Base-by-base conservation (phyloP, 495 filamentous ascomycete genomes). In the Xylaria flabelliformis region DNA sequence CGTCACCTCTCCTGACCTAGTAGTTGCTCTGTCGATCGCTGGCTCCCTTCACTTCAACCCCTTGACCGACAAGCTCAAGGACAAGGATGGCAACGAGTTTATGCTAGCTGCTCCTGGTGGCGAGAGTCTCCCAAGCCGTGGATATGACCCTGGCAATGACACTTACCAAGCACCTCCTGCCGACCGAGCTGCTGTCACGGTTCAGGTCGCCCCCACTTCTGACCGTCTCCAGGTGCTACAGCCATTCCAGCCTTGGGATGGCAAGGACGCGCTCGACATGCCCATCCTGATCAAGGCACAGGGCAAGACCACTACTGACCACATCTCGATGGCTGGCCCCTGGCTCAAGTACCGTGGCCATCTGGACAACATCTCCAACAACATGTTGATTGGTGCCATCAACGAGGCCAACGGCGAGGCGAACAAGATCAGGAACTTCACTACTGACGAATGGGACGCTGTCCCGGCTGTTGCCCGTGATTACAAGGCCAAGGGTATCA, bases 301-400 rank as follows among this genome's bases (percentile, higher is more conserved):
- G 86, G 96, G 96, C 82, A 99, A 99, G 91, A 98, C 97, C 73
- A 99, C 96, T 71, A 99, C 96, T 74, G 96, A 99, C 79, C 97
- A 98, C 88, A 99, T 99, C 85, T 98, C 97, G 72, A 98, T 95
- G 93, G 96, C 96, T 79, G 96, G 96, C 74, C 96, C 96, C 59
- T 99, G 96, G 96, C 89, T 99, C 83, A 99, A 99, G 89, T 99
- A 99, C 90, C 94, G 97, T 89, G 96, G 96, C 62, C 96, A 99
- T 83, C 89, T 99, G 81, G 97, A 99, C 89, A 99, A 99, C 89
- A 98, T 99, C 88, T 98, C 97, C 79, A 98, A 98, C 91, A 99
- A 99, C 90, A 97, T 98, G 95, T 85, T 99, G 83, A 98, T 99
- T 78, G 97, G 97, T 86, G 96, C 96, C 74, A 92, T 94, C 86